Evolutionary conservation across 495 filamentous ascomycete genomes (phyloP).

Genomic region (Chaetomium fimeti): DNA sequence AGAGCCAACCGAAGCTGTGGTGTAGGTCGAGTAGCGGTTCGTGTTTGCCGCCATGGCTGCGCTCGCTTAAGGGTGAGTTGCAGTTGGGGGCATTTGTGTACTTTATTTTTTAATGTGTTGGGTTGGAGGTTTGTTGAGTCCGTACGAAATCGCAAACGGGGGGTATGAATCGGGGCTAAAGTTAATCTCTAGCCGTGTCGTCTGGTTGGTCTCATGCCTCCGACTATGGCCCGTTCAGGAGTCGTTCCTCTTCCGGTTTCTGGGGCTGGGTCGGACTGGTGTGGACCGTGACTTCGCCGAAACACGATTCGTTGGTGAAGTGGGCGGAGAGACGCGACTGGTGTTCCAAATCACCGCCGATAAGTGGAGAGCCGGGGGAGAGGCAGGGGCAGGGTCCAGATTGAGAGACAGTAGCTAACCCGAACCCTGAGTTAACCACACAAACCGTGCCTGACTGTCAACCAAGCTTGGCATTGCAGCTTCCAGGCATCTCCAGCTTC

Average conservation of each 20-base stretch:
- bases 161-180: neutral
- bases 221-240: neutral
- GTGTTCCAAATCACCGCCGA: conserved; percentile 3
- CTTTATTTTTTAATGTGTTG: neutral
- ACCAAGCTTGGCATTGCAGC: neutral
- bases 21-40: conserved; percentile 56
- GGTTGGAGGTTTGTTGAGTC: neutral
- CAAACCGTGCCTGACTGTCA: too few relatives aligned
- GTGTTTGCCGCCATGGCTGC: conserved; percentile 55
- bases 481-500: neutral
- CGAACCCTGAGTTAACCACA: conserved; percentile 12
- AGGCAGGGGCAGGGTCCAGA: conserved; percentile 7
- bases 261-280: neutral
- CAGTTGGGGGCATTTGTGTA: conserved; percentile 22
- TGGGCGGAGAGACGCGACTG: conserved; percentile 21
- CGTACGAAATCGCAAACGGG: neutral
- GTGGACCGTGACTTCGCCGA: conserved; percentile 20
- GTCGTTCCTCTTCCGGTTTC: neutral
- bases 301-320: conserved; percentile 14
- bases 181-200: neutral
- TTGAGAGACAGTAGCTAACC: neutral
- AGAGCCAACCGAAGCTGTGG: conserved; percentile 41
- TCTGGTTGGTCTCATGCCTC: neutral
- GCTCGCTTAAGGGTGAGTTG: conserved; percentile 14
- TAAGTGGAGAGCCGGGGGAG: neutral